Conservation (phyloP, 83 land plant species). For the Thuja plicata region DNA sequence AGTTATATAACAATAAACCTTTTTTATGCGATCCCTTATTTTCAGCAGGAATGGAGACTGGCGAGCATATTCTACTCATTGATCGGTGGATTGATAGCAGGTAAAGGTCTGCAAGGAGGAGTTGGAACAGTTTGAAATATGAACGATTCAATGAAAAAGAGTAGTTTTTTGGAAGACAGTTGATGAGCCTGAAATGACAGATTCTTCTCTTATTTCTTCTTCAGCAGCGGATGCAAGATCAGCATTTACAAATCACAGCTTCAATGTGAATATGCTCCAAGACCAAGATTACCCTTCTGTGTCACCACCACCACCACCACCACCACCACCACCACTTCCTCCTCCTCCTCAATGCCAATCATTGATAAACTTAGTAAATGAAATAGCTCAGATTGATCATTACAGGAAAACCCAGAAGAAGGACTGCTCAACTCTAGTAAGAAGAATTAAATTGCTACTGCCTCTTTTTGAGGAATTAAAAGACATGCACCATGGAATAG, state of each 20-base stretch:
- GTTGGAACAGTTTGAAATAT: background rate
- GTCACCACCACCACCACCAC: background rate
- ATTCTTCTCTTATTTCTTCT: background rate
- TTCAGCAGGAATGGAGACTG: background rate
- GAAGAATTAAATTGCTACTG: conserved; percentile 56
- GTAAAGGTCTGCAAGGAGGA: background rate
- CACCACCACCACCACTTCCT: background rate
- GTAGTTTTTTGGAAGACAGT: background rate
- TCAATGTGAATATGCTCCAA: background rate
- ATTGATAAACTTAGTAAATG: conserved; percentile 13
- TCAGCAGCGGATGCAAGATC: background rate
- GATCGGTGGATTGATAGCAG: background rate
- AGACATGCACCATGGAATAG: conserved; percentile 28
- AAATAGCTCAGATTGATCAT: conserved; percentile 24
- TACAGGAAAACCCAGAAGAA: conserved; percentile 67
- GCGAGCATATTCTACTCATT: background rate
- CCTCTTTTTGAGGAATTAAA: conserved; percentile 72
- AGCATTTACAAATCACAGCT: background rate
- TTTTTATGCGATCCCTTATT: background rate
- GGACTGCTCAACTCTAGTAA: conserved; percentile 52
- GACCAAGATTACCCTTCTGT: background rate
- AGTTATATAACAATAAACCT: background rate
- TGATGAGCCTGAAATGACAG: background rate
- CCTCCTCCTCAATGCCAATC: background rate
- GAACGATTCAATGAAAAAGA: background rate